phyloP scores from a whole-genome alignment of 2,329 filamentous ascomycete genomes.

The Colletotrichum horii region DNA sequence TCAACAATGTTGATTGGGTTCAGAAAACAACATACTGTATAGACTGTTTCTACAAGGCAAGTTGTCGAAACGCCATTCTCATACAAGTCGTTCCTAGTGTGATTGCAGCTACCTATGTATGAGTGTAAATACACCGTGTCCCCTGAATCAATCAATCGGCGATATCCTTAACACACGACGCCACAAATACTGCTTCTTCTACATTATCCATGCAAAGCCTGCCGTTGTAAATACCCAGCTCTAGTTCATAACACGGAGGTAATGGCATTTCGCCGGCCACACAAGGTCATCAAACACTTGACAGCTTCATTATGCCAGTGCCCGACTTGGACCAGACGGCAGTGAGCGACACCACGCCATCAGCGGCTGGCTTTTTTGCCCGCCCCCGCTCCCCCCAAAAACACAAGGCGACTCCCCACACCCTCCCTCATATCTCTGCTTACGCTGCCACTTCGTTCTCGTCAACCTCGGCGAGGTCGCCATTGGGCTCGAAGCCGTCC shows the following conservation, averaged over 20 bases:
- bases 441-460: conserved; percentile 40
- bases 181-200: conserved; percentile 11
- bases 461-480: conserved; percentile 56
- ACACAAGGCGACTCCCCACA: neutral
- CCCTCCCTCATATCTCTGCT: neutral
- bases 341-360: neutral
- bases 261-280: neutral
- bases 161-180: conserved; percentile 14
- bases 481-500: conserved; percentile 53
- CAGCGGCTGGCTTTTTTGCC: neutral
- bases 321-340: neutral
- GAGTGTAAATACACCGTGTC: neutral
- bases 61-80: neutral
- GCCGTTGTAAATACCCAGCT: neutral
- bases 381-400: neutral
- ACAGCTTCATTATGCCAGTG: conserved; percentile 9
- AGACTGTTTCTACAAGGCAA: neutral
- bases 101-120: neutral
- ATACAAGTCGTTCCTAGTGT: neutral
- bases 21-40: neutral
- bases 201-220: conserved; percentile 18
- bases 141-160: neutral
- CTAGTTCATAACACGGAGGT: neutral
- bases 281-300: neutral
- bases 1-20: neutral